Percentiles rank a stretch among this genome's conserved stretches.
These are phyloP conservation scores for Penicillium desertorum DNA, from an alignment of 495 filamentous ascomycete species.

Conservation along the genomic window DNA sequence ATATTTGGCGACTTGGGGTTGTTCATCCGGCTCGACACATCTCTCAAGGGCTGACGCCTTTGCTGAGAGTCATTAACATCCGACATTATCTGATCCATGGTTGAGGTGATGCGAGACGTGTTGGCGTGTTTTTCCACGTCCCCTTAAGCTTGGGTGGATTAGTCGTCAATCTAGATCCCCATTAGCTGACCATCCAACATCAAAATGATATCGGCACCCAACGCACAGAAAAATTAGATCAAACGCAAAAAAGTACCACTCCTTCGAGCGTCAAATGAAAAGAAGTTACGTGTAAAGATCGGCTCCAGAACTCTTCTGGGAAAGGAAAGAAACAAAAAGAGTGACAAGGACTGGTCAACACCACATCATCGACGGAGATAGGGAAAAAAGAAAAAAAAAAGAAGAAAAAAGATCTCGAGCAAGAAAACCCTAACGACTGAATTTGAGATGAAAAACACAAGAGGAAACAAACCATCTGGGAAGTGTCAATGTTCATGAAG, in stretches of 20 bases:
- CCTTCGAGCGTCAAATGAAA: background rate
- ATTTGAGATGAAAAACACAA: background rate
- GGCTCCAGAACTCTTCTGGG: conserved; percentile 7
- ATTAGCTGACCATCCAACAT: background rate
- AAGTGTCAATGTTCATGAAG: background rate
- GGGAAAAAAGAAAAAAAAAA: background rate
- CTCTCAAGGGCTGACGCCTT: conserved; percentile 50
- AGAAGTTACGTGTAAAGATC: conserved; percentile 4
- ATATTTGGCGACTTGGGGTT: conserved; percentile 33
- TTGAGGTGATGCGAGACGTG: background rate
- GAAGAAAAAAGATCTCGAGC: background rate
- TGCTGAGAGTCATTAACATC: conserved; percentile 24
- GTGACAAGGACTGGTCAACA: conserved; percentile 10
- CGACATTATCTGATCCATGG: conserved; percentile 24
- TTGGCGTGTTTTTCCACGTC: background rate
- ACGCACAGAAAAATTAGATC: conserved; percentile 5
- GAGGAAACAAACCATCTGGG: background rate
- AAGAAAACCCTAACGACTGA: background rate
- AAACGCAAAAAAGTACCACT: background rate
- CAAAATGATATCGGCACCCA: background rate
- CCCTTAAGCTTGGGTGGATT: background rate
- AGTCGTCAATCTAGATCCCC: background rate
- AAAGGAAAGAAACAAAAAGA: background rate
- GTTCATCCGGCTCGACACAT: conserved; percentile 50
- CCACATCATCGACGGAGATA: conserved; percentile 2